Base-by-base conservation (phyloP, 1,284 basidiomycete species). In the Cutaneotrichosporon mucoides region DNA sequence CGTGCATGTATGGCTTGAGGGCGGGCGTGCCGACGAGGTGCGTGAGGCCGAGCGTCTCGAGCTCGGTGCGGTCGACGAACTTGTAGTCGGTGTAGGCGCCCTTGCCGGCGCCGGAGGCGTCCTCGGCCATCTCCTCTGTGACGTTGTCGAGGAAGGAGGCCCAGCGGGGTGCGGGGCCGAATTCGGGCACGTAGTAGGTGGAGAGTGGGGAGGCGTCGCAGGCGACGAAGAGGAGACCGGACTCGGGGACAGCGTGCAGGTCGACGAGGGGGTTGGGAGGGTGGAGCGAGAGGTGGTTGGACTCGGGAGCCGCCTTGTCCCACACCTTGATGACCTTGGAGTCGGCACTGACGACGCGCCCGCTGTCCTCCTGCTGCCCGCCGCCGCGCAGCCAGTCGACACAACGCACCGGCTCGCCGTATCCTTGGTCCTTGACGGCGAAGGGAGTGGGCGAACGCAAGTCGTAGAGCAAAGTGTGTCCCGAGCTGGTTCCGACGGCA, bases 1-100 rank as follows among this genome's bases (percentile, higher is more conserved):
- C 96, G 78, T 99, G 96, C 95, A 99, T 98, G 80, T 99, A 99
- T 1, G 96, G 95, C 76, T 95, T 94, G 82, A 99, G 88, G 12
- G 90, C 85, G 10, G 92, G 87, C 1, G 93, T 96, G 55, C 96
- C 96, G 69, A 97, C 81, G 68, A 99, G 89, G 76, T 96, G 90
- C 66, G 92, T 88, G 76, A 99, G 79, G n/a, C 91, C 90, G 60
- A 97, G 85, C 45, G 83, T 86, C 65, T 87, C 84, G 60, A 99
- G 84, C 76, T 99, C 96, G 66, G 80, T 82, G 61, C 90, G 83
- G 78, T 95, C 92, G 65, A 99, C 84, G 73, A 99, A 99, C 79
- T 99, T 99, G 85, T 88, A 99, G 80, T 98, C 96, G 74, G 95
- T 88, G 77, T 98, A 99, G 11, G 82, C 79, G 38, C 81, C 78